These are phyloP conservation scores for Sechiopsis laciniata DNA, from an alignment of 306 rosid genomes.

Conservation along the genomic window DNA sequence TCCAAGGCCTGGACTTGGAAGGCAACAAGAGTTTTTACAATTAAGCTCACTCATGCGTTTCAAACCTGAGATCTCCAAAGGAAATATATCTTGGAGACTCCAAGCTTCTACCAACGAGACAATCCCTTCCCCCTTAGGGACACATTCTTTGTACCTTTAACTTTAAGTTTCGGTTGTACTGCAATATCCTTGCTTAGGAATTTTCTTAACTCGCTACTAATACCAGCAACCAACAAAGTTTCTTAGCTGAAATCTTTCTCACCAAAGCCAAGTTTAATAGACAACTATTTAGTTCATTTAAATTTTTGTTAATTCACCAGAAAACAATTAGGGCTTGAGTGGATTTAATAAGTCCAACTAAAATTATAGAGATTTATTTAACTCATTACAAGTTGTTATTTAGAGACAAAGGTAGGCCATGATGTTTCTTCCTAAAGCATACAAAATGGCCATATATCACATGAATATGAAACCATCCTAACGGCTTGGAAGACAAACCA, in stretches of 20 bases:
- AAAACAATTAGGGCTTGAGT: neutral
- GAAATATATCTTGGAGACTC: too few species aligned
- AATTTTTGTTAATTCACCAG: neutral
- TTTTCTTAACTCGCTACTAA: neutral
- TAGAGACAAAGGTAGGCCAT: slow-evolving; percentile 3
- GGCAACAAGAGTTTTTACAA: too few species aligned
- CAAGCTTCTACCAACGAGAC: too few species aligned
- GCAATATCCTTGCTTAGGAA: neutral
- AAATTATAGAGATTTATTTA: too few species aligned
- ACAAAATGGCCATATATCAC: slow-evolving; percentile 9
- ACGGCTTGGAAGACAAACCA: slow-evolving; percentile 25
- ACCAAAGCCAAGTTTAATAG: neutral
- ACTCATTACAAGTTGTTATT: too few species aligned
- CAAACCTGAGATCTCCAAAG: too few species aligned
- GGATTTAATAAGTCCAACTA: too few species aligned
- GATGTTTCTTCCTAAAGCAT: neutral
- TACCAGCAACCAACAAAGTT: neutral
- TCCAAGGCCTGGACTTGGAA: too few species aligned
- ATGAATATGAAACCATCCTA: neutral
- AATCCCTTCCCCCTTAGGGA: too few species aligned
- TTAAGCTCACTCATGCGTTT: too few species aligned
- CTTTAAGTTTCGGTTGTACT: neutral
- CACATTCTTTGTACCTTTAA: too few species aligned
- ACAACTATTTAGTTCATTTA: neutral
- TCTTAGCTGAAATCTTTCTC: neutral